Evolutionary conservation across 768 basidiomycete genomes (phyloP).

Genomic region (Multifurca ochricompacta): DNA sequence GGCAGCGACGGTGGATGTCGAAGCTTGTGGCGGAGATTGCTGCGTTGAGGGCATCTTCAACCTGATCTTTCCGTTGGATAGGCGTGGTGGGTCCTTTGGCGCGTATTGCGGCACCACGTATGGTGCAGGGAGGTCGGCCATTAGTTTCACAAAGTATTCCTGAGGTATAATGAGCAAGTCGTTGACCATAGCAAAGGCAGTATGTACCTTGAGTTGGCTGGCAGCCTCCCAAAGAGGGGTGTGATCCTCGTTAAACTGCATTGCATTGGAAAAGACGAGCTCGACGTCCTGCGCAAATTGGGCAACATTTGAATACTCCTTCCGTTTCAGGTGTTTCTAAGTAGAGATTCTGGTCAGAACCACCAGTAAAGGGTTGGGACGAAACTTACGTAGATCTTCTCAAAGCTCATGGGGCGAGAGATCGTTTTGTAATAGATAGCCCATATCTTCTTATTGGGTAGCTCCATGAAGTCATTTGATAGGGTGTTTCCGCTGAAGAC

Average conservation of each 20-base stretch:
- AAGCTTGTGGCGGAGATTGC: constrained; percentile 26
- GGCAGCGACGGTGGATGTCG: constrained; percentile 21
- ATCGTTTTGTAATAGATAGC: constrained; percentile 75
- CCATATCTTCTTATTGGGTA: constrained; percentile 75
- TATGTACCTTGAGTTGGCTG: constrained; percentile 49
- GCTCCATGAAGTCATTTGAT: constrained; percentile 73
- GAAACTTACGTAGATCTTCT: constrained; percentile 61
- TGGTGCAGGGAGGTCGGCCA: constrained; percentile 70
- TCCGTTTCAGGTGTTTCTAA: constrained; percentile 74
- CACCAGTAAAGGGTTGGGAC: constrained; percentile 6
- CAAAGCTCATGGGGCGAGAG: constrained; percentile 69
- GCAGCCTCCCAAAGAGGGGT: constrained; percentile 81
- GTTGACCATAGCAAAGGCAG: neutral
- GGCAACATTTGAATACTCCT: constrained; percentile 58
- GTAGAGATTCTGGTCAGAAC: neutral
- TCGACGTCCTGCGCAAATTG: constrained; percentile 85
- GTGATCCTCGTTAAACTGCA: constrained; percentile 81
- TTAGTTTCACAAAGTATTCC: constrained; percentile 67
- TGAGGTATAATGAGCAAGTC: constrained; percentile 26
- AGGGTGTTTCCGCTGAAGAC: constrained; percentile 52
- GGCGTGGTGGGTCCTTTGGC: constrained; percentile 34
- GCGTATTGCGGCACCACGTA: constrained; percentile 54
- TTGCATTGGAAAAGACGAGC: constrained; percentile 83
- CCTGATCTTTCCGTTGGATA: constrained; percentile 51
- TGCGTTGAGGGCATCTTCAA: constrained; percentile 53